Evolutionary conservation across 176 grass and related monocot species (phyloP).

Genomic region (Chloris gayana): DNA sequence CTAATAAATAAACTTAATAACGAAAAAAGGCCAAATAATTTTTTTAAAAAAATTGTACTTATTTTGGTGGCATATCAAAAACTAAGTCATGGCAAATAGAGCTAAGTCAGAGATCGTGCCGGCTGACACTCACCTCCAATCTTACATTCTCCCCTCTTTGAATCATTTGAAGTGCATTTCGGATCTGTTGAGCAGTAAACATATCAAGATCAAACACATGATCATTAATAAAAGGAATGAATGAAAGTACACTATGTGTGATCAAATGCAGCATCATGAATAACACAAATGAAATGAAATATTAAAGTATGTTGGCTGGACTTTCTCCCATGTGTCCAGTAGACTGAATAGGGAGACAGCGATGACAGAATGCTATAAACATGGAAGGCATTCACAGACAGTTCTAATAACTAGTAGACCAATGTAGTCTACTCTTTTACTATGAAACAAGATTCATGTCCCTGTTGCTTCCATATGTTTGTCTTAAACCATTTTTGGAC

Average conservation of each 20-base stretch:
- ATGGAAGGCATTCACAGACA: too few species aligned
- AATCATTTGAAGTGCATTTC: slow-evolving; percentile 61
- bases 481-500: not conserved
- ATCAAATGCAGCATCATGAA: not conserved
- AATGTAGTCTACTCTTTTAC: not conserved
- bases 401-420: not conserved
- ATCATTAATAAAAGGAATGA: not conserved
- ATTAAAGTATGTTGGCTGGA: not conserved
- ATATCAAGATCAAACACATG: slow-evolving; percentile 26
- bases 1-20: not conserved
- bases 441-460: not conserved
- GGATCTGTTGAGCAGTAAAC: slow-evolving; percentile 46
- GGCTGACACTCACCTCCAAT: slow-evolving; percentile 52
- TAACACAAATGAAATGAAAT: not conserved
- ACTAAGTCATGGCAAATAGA: not conserved
- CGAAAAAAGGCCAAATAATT: not conserved
- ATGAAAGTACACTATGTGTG: not conserved
- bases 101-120: not conserved
- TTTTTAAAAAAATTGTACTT: not conserved
- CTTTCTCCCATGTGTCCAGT: not conserved
- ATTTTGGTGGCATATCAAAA: not conserved
- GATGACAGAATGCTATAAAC: too few species aligned
- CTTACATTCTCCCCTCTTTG: slow-evolving; percentile 56
- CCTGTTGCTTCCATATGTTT: not conserved
- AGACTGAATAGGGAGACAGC: not conserved